phyloP scores from a whole-genome alignment of 805 yeast genomes.

The Grigorovia jiainica region DNA sequence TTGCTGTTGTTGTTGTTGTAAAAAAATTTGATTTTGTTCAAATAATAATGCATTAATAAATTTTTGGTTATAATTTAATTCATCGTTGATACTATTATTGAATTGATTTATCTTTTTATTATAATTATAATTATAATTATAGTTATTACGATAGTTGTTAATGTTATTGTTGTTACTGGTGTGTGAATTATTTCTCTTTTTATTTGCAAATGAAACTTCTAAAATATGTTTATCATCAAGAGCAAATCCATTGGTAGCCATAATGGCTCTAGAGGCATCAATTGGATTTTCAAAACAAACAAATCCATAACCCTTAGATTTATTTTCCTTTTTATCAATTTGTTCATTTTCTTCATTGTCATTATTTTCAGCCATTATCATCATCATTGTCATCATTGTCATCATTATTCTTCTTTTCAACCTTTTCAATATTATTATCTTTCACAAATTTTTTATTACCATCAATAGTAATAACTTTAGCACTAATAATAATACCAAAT shows the following conservation, averaged over 20 bases:
- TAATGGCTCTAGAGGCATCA: slow-evolving; percentile 61
- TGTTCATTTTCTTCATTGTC: background rate
- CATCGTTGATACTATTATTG: background rate
- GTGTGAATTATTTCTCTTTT: slow-evolving; percentile 20
- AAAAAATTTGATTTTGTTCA: slow-evolving; percentile 11
- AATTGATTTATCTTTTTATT: background rate
- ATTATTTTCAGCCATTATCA: background rate
- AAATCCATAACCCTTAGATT: slow-evolving; percentile 72
- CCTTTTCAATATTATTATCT: slow-evolving; percentile 4
- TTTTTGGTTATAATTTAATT: slow-evolving; percentile 15
- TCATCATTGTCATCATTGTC: background rate
- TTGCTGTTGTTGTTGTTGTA: background rate
- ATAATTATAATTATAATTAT: background rate
- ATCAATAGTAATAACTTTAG: slow-evolving; percentile 43
- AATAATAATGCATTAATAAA: slow-evolving; percentile 20
- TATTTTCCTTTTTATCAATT: background rate
- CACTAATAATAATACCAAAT: slow-evolving; percentile 46
- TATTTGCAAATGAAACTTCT: slow-evolving; percentile 63
- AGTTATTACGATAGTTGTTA: too few relatives aligned
- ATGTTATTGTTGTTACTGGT: background rate
- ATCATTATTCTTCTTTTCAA: background rate
- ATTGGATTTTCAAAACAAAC: slow-evolving; percentile 61
- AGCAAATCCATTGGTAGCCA: slow-evolving; percentile 33
- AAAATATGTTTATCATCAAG: slow-evolving; percentile 44
- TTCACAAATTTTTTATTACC: slow-evolving; percentile 12